Base-by-base conservation (phyloP, 257 asterid genomes). In the Forsythia suspensa region DNA sequence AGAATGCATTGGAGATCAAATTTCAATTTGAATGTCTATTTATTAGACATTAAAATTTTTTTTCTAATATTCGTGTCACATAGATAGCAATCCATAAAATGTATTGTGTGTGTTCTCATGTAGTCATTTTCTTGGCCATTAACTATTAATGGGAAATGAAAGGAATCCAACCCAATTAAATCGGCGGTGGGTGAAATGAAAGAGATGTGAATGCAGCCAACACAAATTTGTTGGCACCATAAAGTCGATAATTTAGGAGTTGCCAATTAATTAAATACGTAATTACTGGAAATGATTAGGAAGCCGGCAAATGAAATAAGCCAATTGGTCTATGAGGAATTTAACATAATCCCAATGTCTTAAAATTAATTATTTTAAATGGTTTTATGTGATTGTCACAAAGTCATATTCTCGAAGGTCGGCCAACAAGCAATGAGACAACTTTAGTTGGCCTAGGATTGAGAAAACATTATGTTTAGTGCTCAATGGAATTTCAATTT, bases 351-450 rank as follows among this genome's bases (percentile, higher is more conserved):
- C 57, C 57, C 75, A 16, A 41, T 4, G 70, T 15, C 55, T 41
- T 20, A 41, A 46, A 36, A 3, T 46, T 20, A 43, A 57, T 72
- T 36, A 42, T n/a, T n/a, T 48, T 9, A 11, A 12, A 40, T 75
- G 68, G 44, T 24, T 81, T 68, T 41, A 68, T 71, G 34, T 67
- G 80, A 68, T 80, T 73, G 81, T 74, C 80, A 71, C 65, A 73
- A 66, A 43, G 84, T 77, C 73, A 44, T 3, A 61, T 66, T 41
- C 18, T 3, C 67, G 34, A 71, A 70, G 85, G 93, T 89, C 93
- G 93, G 93, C 90, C 82, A 85, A 87, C 91, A 85, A 84, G 66
- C 79, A 71, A 89, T 85, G 86, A 71, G 90, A 85, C 93, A 89
- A 80, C 79, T 36, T 76, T 57, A 46, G 79, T 84, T 83, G 87